A percentile compares a stretch with the other conserved stretches of the same genome.
Evolutionary conservation across 352 stramenopile genomes (phyloP).

Genomic region (Phytophthora palmivora): DNA sequence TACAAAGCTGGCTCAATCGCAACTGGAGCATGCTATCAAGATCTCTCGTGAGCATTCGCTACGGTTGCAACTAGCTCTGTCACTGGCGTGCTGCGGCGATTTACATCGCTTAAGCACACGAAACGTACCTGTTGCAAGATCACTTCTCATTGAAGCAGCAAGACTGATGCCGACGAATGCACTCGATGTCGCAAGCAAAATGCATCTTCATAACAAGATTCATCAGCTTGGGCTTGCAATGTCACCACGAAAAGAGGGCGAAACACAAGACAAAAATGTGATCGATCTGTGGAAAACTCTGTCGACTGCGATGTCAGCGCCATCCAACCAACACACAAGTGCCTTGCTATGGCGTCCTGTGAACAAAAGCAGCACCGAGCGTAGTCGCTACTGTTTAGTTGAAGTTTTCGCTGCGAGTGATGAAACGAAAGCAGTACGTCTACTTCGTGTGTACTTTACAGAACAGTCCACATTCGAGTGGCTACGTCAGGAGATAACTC

Average conservation of each 20-base stretch:
- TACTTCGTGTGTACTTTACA: constrained; percentile 51
- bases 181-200: constrained; percentile 45
- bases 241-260: constrained; percentile 6
- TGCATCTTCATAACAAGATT: constrained; percentile 58
- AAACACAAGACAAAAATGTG: constrained; percentile 33
- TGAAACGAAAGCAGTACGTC: constrained; percentile 7
- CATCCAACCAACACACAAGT: constrained; percentile 2
- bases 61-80: constrained; percentile 37
- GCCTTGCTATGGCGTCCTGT: constrained; percentile 23
- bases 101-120: constrained; percentile 28
- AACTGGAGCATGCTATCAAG: constrained; percentile 44
- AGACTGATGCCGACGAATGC: constrained; percentile 36
- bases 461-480: constrained; percentile 37
- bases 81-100: constrained; percentile 47
- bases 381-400: constrained; percentile 30
- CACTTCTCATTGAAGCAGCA: constrained; percentile 41
- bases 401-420: constrained; percentile 13
- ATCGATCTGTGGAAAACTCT: constrained; percentile 35
- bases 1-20: constrained; percentile 33
- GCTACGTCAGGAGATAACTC: constrained; percentile 41
- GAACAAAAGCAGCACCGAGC: constrained; percentile 25
- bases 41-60: constrained; percentile 48
- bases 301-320: constrained; percentile 10
- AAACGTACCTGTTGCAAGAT: constrained; percentile 16
- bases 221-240: constrained; percentile 27